Conservation (phyloP, 164 flowering plant genomes). For the Echeveria elegans region DNA sequence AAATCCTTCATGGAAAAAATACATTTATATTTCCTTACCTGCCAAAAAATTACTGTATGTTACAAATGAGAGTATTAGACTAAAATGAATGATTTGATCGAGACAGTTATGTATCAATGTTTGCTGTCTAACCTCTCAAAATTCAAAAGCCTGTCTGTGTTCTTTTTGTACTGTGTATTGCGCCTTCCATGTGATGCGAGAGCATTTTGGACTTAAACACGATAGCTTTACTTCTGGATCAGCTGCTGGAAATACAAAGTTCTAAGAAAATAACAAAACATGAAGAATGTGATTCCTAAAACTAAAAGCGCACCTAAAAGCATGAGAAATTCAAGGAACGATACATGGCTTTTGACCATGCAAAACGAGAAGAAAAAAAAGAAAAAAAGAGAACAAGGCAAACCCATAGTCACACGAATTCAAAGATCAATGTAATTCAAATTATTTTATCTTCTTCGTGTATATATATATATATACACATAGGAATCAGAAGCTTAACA, state of each 20-base stretch:
- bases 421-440: constrained; percentile 11
- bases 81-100: no score
- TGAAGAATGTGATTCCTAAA: background rate
- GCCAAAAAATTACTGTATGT: no score
- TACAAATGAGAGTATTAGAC: no score
- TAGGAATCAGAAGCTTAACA: no score
- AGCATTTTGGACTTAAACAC: background rate
- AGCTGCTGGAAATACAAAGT: background rate
- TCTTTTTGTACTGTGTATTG: no score
- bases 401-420: background rate
- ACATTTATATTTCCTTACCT: no score
- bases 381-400: background rate
- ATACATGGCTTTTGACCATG: background rate
- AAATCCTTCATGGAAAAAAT: no score
- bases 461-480: background rate
- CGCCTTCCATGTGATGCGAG: background rate
- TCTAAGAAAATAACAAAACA: background rate
- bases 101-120: no score
- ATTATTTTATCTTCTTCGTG: background rate
- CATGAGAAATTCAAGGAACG: background rate
- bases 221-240: background rate
- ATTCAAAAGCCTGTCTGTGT: no score
- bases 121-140: no score
- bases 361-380: constrained; percentile 4
- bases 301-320: constrained; percentile 1